Evolutionary conservation across 179 eudicot species (phyloP).

Genomic region (Spinacia oleracea): DNA sequence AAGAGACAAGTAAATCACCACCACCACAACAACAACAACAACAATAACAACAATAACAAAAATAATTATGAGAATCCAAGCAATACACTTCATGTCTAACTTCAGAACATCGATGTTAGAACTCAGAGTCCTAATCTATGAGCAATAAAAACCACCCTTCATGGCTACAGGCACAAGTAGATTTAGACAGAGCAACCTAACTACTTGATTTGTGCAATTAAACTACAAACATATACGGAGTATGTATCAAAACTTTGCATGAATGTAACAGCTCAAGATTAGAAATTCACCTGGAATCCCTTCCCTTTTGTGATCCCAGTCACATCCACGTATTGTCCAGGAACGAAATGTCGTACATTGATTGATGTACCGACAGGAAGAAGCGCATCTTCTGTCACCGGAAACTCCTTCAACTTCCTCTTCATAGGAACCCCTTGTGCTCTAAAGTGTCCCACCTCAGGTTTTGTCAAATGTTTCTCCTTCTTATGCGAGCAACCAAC

Average conservation of each 20-base stretch:
- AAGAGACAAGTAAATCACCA: not conserved
- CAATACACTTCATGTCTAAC: not conserved
- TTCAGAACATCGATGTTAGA: not conserved
- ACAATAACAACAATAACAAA: not conserved
- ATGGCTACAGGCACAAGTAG: not conserved
- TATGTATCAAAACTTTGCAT: slow-evolving; percentile 12
- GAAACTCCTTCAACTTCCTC: slow-evolving; percentile 93
- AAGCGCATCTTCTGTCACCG: slow-evolving; percentile 85
- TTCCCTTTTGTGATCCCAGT: slow-evolving; percentile 93
- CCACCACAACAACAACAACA: not conserved
- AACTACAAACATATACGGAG: not conserved
- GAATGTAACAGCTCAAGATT: slow-evolving; percentile 7
- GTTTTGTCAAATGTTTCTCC: slow-evolving; percentile 85
- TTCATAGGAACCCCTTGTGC: slow-evolving; percentile 98
- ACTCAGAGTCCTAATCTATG: not conserved
- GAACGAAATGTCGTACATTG: slow-evolving; percentile 91
- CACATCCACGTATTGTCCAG: slow-evolving; percentile 90
- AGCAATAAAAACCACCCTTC: not conserved
- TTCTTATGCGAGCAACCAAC: slow-evolving; percentile 96
- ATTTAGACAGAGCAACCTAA: not conserved
- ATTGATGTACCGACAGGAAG: slow-evolving; percentile 79
- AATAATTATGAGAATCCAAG: not conserved
- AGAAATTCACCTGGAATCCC: slow-evolving; percentile 83
- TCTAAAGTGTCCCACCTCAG: slow-evolving; percentile 97
- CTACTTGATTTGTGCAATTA: not conserved